Percentiles rank a stretch among this genome's conserved stretches.
Evolutionary conservation across 2,329 filamentous ascomycete species (phyloP).

Genomic region (Colletotrichum somersetense): DNA sequence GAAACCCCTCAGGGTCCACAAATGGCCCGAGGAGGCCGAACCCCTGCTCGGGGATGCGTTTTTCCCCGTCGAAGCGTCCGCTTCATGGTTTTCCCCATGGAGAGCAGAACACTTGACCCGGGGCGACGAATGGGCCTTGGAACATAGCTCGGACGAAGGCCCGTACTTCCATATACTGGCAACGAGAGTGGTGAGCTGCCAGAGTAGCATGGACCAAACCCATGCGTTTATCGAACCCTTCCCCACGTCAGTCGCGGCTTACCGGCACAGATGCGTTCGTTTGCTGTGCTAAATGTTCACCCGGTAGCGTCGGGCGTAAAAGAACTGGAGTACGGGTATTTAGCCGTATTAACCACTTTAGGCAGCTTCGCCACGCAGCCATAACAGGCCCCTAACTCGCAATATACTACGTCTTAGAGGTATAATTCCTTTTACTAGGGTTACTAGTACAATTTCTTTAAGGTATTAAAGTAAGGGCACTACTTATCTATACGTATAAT

Average conservation of each 20-base stretch:
- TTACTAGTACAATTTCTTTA: no score
- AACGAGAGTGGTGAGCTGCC: background rate
- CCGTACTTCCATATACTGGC: background rate
- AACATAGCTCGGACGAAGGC: background rate
- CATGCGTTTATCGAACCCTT: background rate
- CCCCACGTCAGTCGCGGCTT: background rate
- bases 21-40: background rate
- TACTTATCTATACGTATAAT: no score
- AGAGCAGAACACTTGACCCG: background rate
- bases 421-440: no score
- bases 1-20: background rate
- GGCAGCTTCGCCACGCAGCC: no score
- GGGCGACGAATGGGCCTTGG: background rate
- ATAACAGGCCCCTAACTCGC: no score
- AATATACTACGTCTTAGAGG: no score
- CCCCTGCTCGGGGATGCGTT: conserved; percentile 1
- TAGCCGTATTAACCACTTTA: no score
- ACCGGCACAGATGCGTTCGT: background rate
- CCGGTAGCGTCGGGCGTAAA: background rate
- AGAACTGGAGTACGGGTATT: background rate
- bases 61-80: background rate
- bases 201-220: background rate
- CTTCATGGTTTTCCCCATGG: conserved; percentile 13
- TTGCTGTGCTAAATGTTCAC: background rate
- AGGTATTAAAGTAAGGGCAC: no score